Evolutionary conservation across 2,329 filamentous ascomycete genomes (phyloP).

Genomic region (Pyrenochaeta sp.): DNA sequence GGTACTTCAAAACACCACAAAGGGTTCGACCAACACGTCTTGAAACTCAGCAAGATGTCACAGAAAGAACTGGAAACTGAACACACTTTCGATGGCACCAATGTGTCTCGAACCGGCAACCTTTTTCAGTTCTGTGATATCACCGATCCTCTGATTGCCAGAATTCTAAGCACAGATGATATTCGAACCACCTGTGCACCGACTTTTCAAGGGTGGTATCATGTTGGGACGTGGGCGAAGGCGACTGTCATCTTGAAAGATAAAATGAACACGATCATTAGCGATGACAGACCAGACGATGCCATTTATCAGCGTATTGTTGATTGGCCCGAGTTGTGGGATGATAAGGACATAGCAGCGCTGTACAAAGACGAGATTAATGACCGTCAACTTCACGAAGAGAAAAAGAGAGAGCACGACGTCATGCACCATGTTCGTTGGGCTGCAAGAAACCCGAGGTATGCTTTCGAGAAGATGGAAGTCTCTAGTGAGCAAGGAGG

Average conservation of each 20-base stretch:
- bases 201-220: constrained; percentile 79
- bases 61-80: constrained; percentile 34
- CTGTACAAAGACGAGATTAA: constrained; percentile 40
- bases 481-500: constrained; percentile 8
- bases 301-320: constrained; percentile 41
- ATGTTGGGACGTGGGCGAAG: constrained; percentile 82
- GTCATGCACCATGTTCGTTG: constrained; percentile 44
- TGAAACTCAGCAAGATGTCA: constrained; percentile 30
- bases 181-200: constrained; percentile 55
- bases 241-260: constrained; percentile 87
- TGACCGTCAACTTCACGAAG: constrained; percentile 28
- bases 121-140: constrained; percentile 96
- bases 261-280: constrained; percentile 68
- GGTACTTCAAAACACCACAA: constrained; percentile 35
- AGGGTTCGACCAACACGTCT: constrained; percentile 36
- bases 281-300: constrained; percentile 43
- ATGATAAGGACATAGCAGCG: constrained; percentile 40
- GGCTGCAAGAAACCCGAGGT: constrained; percentile 43
- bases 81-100: constrained; percentile 85
- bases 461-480: constrained; percentile 45
- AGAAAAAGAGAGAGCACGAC: constrained; percentile 38
- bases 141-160: constrained; percentile 75
- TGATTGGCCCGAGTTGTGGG: constrained; percentile 45
- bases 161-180: constrained; percentile 70
- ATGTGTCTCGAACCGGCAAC: constrained; percentile 80